Conservation (phyloP, 2,329 filamentous ascomycete species). For the Epichloe sibirici region DNA sequence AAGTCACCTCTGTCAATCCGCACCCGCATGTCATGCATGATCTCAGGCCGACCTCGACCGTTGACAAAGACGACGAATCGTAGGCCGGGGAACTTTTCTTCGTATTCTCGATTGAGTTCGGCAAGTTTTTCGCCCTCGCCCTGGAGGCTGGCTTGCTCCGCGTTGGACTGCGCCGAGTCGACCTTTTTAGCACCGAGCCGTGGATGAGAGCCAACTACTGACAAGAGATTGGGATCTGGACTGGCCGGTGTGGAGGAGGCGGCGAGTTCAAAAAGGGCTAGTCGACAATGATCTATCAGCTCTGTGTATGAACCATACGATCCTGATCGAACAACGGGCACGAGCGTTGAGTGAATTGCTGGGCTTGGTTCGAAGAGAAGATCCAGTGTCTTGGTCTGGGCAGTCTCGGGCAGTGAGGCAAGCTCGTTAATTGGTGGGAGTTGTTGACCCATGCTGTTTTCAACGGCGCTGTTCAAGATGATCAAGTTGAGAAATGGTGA, state of each 20-base stretch:
- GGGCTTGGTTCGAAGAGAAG: conserved; percentile 74
- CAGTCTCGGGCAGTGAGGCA: conserved; percentile 38
- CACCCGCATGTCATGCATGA: conserved; percentile 71
- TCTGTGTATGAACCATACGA: conserved; percentile 55
- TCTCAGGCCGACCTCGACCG: conserved; percentile 56
- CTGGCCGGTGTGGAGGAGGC: conserved; percentile 36
- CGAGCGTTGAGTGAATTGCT: conserved; percentile 58
- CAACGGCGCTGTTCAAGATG: neutral
- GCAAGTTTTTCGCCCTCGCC: conserved; percentile 48
- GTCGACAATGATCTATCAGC: conserved; percentile 55
- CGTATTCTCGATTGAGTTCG: conserved; percentile 64
- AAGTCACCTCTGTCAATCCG: conserved; percentile 60
- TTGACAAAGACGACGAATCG: conserved; percentile 91
- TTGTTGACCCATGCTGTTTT: conserved; percentile 12
- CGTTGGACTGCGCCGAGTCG: conserved; percentile 68
- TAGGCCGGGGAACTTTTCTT: conserved; percentile 67
- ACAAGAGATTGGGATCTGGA: conserved; percentile 42
- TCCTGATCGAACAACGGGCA: conserved; percentile 47
- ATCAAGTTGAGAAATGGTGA: neutral
- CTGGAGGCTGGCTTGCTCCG: conserved; percentile 69
- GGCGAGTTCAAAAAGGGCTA: conserved; percentile 48
- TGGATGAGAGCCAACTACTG: conserved; percentile 71
- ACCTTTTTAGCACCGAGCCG: conserved; percentile 71
- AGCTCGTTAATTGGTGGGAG: conserved; percentile 49
- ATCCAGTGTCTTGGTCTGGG: conserved; percentile 52